Percentiles rank a stretch among this genome's conserved stretches.
phyloP scores from a whole-genome alignment of 2,329 filamentous ascomycete species.

The Claviceps sp. region DNA sequence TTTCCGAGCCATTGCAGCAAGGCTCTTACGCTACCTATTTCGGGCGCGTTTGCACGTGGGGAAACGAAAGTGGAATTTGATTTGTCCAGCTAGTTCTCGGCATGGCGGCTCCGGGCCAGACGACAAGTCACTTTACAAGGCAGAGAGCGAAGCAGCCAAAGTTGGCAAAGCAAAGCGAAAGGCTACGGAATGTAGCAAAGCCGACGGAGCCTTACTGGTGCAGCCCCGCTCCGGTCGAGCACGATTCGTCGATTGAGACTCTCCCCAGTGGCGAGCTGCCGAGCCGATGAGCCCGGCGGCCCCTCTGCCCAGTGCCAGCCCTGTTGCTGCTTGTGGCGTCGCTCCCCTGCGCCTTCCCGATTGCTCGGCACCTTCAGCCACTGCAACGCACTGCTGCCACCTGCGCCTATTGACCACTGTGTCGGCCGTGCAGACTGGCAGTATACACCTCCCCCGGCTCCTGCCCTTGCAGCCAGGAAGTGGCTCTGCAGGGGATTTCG shows the following conservation, averaged over 20 bases:
- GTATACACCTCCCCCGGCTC: conserved; percentile 2
- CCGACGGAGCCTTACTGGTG: background rate
- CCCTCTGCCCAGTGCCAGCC: background rate
- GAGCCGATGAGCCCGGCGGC: background rate
- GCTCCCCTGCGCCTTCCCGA: conserved; percentile 2
- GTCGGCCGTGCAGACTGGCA: no score
- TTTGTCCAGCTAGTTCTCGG: background rate
- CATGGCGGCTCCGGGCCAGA: background rate
- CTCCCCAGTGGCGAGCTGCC: background rate
- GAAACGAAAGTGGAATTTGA: background rate
- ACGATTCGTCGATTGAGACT: background rate
- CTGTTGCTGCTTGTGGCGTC: background rate
- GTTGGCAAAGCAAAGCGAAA: background rate
- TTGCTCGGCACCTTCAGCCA: conserved; percentile 4
- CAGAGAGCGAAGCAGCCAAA: background rate
- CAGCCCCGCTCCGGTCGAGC: background rate
- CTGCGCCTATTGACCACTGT: background rate
- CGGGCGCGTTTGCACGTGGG: background rate
- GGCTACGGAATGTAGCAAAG: background rate
- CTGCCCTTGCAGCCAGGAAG: conserved; percentile 2
- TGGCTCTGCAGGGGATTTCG: conserved; percentile 4
- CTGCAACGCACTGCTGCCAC: background rate
- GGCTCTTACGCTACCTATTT: no score
- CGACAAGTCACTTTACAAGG: background rate
- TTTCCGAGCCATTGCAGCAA: no score